phyloP scores from a whole-genome alignment of 2,329 filamentous ascomycete species.

The Colletotrichum navitas region DNA sequence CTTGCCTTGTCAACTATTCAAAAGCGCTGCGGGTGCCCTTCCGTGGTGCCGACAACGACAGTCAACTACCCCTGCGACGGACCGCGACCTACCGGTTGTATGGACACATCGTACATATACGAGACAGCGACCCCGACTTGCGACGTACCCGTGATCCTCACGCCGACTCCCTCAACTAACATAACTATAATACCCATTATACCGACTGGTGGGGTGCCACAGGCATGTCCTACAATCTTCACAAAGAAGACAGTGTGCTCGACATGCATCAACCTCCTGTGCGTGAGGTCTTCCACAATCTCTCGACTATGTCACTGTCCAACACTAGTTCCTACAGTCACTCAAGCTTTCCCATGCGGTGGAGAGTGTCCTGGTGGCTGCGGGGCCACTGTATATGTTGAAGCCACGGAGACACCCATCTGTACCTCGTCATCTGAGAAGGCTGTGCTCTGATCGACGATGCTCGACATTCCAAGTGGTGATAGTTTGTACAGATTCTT shows the following conservation, averaged over 20 bases:
- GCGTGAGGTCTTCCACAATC: conserved; percentile 22
- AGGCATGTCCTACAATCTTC: conserved; percentile 32
- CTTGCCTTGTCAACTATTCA: conserved; percentile 41
- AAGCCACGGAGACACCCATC: conserved; percentile 25
- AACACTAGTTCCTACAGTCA: conserved; percentile 22
- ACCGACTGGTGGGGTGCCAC: background rate
- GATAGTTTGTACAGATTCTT: rapidly evolving
- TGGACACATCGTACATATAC: conserved; percentile 26
- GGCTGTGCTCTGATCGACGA: too few species aligned
- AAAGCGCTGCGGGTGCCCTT: conserved; percentile 46
- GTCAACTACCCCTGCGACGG: conserved; percentile 44
- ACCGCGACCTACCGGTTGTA: conserved; percentile 35
- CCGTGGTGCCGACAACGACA: conserved; percentile 43
- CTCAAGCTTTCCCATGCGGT: conserved; percentile 23
- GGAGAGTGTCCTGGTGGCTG: conserved; percentile 33
- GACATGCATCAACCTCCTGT: conserved; percentile 20
- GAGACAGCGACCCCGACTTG: conserved; percentile 19
- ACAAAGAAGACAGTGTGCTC: conserved; percentile 21
- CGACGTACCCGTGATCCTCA: background rate
- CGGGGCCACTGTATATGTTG: conserved; percentile 25
- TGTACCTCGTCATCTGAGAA: conserved; percentile 1
- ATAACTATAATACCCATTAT: background rate
- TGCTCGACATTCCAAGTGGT: background rate
- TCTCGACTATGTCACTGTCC: conserved; percentile 33
- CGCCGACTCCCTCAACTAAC: background rate